Evolutionary conservation across 768 basidiomycete genomes (phyloP).

Genomic region (Rhizopogon vesiculosus): DNA sequence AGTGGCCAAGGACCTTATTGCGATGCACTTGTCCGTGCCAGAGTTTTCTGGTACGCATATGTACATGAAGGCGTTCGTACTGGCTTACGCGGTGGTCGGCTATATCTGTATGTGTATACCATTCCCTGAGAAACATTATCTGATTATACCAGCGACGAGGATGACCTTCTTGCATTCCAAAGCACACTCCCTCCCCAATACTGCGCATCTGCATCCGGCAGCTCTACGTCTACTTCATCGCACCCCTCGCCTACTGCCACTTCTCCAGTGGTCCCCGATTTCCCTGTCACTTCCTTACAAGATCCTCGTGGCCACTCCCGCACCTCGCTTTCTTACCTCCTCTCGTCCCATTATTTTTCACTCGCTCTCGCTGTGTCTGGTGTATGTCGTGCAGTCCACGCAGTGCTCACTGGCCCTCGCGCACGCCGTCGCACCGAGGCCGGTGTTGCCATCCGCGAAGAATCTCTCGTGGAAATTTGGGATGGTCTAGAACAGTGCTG

Average conservation of each 20-base stretch:
- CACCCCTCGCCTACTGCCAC: conserved; percentile 27
- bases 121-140: neutral
- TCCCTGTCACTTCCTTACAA: conserved; percentile 18
- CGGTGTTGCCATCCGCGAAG: conserved; percentile 51
- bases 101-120: conserved; percentile 58
- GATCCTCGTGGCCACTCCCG: conserved; percentile 22
- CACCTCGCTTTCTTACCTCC: conserved; percentile 41
- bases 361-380: conserved; percentile 72
- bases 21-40: conserved; percentile 58
- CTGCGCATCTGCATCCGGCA: conserved; percentile 19
- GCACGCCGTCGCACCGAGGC: conserved; percentile 56
- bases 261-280: conserved; percentile 16
- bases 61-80: conserved; percentile 81
- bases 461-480: conserved; percentile 78
- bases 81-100: conserved; percentile 79
- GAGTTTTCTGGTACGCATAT: conserved; percentile 89
- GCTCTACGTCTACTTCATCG: conserved; percentile 26
- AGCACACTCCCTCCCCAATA: conserved; percentile 46
- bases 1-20: conserved; percentile 52
- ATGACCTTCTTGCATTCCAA: conserved; percentile 75
- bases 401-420: conserved; percentile 71
- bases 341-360: conserved; percentile 56
- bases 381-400: conserved; percentile 75
- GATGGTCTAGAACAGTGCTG: conserved; percentile 75
- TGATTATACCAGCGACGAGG: conserved; percentile 48